Base-by-base conservation (phyloP, 2,329 filamentous ascomycete genomes). In the Claviceps capensis region DNA sequence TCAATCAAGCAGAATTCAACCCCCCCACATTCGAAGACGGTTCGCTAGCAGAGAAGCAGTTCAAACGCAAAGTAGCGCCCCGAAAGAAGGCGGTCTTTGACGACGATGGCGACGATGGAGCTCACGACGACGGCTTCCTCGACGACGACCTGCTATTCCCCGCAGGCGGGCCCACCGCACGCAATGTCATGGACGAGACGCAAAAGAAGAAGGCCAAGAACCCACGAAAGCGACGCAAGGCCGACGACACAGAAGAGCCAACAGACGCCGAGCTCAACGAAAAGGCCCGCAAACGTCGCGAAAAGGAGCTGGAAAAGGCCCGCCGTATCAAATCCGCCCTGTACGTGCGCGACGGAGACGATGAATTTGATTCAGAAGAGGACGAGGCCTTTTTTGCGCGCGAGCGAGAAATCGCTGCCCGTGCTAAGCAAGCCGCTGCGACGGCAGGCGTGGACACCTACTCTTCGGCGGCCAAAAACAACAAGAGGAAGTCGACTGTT, bases 311-410 rank as follows among this genome's bases (percentile, higher is more conserved):
- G n/a, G 88, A 90, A 61, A 89, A 89, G 67, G 76, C 81, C 48
- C 73, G 74, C 36, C 86, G 85, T 63, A 85, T 93, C 69, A 97
- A 96, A 73, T 94, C 86, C 60, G 82, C 83, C 23, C 69, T 91
- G 41, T 91, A 82, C 60, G 85, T 98, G 49, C 79, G 85, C 53
- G 82, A 84, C 40, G 88, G 85, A 58, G 93, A 97, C 63, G 93
- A 97, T 50, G 89, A 95, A 59, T 83, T 78, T n/a, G 88, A 95
- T 61, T 81, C 78, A 37, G 88, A 89, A 47, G 78, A 80, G 52
- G 74, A 75, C 48, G 67, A 72, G 22, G 81, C 78, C 19, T 96
- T 96, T 68, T 96, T 91, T 67, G 81, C 77, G 2, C 75, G 79
- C 16, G 90, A 96, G 67, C 63, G 64, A 2, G 67, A 65, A 16